These are phyloP conservation scores for Edaphochlamys debaryana DNA, from an alignment of 139 green algal genomes.

Conservation along the genomic window DNA sequence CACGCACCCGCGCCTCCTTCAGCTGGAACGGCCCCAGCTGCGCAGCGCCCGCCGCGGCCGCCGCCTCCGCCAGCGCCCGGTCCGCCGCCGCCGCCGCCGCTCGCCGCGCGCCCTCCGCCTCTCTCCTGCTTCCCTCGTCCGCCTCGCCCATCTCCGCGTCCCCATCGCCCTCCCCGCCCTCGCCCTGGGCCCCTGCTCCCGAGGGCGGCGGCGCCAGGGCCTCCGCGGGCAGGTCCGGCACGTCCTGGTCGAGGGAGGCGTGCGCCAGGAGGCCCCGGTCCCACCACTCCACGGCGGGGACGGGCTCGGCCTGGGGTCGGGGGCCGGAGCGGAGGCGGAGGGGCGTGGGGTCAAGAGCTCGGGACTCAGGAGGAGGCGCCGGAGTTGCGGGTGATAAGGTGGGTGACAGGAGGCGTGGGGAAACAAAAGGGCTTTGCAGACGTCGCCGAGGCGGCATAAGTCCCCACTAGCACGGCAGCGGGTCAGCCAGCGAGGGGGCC, in stretches of 20 bases:
- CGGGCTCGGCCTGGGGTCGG: constrained; percentile 7
- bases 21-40: constrained; percentile 13
- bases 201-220: not conserved
- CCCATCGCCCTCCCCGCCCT: not conserved
- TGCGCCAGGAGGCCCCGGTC: constrained; percentile 65
- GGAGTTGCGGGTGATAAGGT: too few relatives aligned
- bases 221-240: constrained; percentile 17
- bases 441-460: too few relatives aligned
- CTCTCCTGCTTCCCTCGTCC: not conserved
- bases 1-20: constrained; percentile 12
- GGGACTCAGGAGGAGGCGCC: too few relatives aligned
- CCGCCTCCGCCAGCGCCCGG: not conserved
- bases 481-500: too few relatives aligned
- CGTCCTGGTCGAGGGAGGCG: constrained; percentile 60
- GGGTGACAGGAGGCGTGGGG: too few relatives aligned
- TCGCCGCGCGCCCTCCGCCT: not conserved
- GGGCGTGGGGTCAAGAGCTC: too few relatives aligned
- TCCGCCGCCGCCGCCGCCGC: not conserved
- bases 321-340: too few relatives aligned
- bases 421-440: not conserved
- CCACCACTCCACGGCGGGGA: constrained; percentile 91
- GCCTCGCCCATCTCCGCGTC: not conserved
- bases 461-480: too few relatives aligned
- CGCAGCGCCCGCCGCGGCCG: constrained; percentile 1
- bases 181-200: not conserved